Evolutionary conservation across 805 yeast genomes (phyloP).

Genomic region (Candida cerambycidarum): DNA sequence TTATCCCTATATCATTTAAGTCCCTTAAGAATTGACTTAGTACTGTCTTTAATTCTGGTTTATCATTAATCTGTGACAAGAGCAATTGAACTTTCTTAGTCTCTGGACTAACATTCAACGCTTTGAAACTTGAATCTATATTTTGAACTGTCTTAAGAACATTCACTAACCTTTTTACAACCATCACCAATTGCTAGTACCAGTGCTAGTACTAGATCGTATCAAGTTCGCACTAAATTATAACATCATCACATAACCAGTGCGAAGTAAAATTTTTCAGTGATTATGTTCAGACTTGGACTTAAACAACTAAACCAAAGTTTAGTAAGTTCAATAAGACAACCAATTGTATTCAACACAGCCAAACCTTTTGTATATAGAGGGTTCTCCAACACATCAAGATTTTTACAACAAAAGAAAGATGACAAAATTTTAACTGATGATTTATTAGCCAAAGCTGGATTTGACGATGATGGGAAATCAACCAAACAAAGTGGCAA

Average conservation of each 20-base stretch:
- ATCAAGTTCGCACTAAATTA: neutral
- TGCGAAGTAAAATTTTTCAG: conserved; percentile 4
- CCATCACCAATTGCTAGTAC: no score
- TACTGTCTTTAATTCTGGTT: conserved; percentile 30
- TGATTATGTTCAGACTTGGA: conserved; percentile 5
- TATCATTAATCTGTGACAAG: conserved; percentile 20
- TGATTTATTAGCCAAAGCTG: conserved; percentile 80
- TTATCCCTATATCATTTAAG: conserved; percentile 20
- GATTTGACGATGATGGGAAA: conserved; percentile 53
- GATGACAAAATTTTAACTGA: conserved; percentile 58
- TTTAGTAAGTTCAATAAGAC: conserved; percentile 4
- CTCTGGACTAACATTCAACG: conserved; percentile 21
- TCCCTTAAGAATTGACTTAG: conserved; percentile 33
- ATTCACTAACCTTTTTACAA: neutral
- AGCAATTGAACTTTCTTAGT: conserved; percentile 24
- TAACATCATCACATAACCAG: neutral
- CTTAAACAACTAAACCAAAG: conserved; percentile 2
- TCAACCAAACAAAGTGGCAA: conserved; percentile 15
- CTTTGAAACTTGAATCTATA: conserved; percentile 12
- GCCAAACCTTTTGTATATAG: neutral
- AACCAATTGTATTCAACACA: neutral
- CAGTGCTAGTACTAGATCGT: no score
- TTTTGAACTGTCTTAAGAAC: conserved; percentile 4
- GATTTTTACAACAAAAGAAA: conserved; percentile 20
- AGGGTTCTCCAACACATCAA: conserved; percentile 8